Base-by-base conservation (phyloP, 345 rosid species). In the Acer campestre region DNA sequence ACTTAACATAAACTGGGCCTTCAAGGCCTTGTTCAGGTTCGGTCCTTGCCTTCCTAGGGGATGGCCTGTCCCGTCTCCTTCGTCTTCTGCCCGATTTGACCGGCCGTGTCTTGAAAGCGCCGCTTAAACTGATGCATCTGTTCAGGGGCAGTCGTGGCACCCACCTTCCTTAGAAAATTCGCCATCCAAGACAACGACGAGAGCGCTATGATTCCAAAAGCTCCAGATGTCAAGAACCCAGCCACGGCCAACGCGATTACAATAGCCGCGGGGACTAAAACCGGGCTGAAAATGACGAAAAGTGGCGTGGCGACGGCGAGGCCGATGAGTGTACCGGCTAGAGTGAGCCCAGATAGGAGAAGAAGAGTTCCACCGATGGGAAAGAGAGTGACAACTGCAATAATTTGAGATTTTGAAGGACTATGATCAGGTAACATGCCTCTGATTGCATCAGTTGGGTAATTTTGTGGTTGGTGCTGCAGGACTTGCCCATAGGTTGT, bases 231-330 rank as follows among this genome's bases (percentile, higher is more conserved):
- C 77, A 84, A 75, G 78, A 85, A 89, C 20, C 84, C 92, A 4
- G 68, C 2, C 58, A 84, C 80, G 0, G 87, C 80, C 8, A 87
- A 38, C 13, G 77, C 89, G 18, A 87, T 74, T 48, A 56, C 64
- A 12, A 85, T 48, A 2, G 84, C 79, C 6, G 88, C 83, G 0
- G 92, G 85, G 23, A 85, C 84, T 17, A 89, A 64, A 73, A 89
- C 80, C 16, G 84, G 90, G 82, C 90, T 85, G 80, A 70, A 85
- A 25, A 88, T 67, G 6, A 89, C 40, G 71, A 89, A 87, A 16
- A 89, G 66, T 10, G 88, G 90, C 4, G 87, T 78, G 4, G 86
- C 29, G 18, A 84, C 49, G 0, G 84, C 80, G 5, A 87, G 80
- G 49, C 83, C 84, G 10, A 79, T 67, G 18, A 89, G 80, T 3